These are phyloP conservation scores for Tothia fuscella DNA, from an alignment of 2,329 filamentous ascomycete species.

Conservation along the genomic window DNA sequence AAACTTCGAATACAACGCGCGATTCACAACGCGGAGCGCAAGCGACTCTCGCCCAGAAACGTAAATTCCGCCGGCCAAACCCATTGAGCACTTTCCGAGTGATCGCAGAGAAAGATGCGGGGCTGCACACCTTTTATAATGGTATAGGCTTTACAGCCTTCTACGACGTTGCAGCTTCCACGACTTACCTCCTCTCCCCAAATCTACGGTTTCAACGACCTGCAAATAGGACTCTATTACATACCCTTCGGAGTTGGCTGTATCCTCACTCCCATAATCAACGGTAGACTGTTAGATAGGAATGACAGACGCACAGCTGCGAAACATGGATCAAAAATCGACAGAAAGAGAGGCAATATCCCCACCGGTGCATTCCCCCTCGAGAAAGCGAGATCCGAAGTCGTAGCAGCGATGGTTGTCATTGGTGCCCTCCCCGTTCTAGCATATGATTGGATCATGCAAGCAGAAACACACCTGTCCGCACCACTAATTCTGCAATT, in stretches of 20 bases:
- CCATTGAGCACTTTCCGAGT: slow-evolving; percentile 29
- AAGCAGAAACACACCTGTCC: slow-evolving; percentile 20
- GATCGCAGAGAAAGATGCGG: slow-evolving; percentile 34
- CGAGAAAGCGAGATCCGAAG: slow-evolving; percentile 25
- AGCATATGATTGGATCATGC: slow-evolving; percentile 14
- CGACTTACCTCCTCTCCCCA: background rate
- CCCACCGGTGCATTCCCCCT: slow-evolving; percentile 29
- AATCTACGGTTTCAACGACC: slow-evolving; percentile 21
- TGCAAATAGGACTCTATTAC: slow-evolving; percentile 31
- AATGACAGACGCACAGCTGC: slow-evolving; percentile 25
- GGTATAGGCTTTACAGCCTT: slow-evolving; percentile 23
- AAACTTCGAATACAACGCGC: background rate
- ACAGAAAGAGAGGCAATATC: slow-evolving; percentile 12
- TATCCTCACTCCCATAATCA: slow-evolving; percentile 29
- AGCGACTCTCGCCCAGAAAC: background rate
- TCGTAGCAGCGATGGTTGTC: slow-evolving; percentile 23
- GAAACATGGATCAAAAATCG: slow-evolving; percentile 22
- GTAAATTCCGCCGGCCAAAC: slow-evolving; percentile 1
- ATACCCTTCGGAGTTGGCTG: slow-evolving; percentile 30
- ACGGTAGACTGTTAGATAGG: slow-evolving; percentile 31
- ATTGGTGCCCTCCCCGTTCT: slow-evolving; percentile 22
- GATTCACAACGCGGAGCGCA: background rate
- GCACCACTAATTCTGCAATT: slow-evolving; percentile 21
- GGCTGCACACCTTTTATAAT: slow-evolving; percentile 32
- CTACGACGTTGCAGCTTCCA: background rate